Evolutionary conservation across 202 grass and related monocot genomes (phyloP), one percentile per base, ranked within the genome.

Genomic region (Zoysia matrella): DNA sequence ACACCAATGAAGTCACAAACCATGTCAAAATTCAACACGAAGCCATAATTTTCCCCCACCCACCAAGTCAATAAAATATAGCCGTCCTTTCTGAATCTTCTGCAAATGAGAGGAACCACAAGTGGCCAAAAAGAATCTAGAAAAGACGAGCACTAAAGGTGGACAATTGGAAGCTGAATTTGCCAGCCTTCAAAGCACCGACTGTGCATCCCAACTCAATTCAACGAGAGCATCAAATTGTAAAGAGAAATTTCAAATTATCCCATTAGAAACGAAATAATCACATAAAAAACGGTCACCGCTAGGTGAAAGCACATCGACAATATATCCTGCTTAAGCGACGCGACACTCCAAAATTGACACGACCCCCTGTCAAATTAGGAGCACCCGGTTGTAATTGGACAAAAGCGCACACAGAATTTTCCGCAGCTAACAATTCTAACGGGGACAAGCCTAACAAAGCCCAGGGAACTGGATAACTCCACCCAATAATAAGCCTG

Each of bases 371-470:
- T 49, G 49, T 3, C n/a, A 0, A 78, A 75, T 83, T 63, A 13
- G 5, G 4, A 73, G 67, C 39, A 56, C 22, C 22, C 22, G 3
- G n/a, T 48, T 49, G 5, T 72, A 12, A 64, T 41, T 54, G 11
- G 69, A 70, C n/a, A 40, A 57, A 30, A 47, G 18, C 52, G 4
- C 55, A 11, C 53, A 53, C 36, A 47, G 61, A 62, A 11, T 30
- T 60, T 30, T 30, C 63, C 11, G 9, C 0, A 22, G 5, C 60
- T 61, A 41, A 1, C 51, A 16, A 41, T 41, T 13, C 40, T 11
- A 40, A 78, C 2, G 74, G 2, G 50, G 22, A 11, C 65, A 86
- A 71, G 86, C 80, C 84, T 83, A 90, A 52, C 43, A 18, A 67
- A 80, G 61, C 75, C 79, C 22, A 56, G 74, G 16, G 14, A 48